Evolutionary conservation across 2,329 filamentous ascomycete species (phyloP), one percentile per base, ranked within the genome.

Genomic region (Orbilia blumenaviensis): DNA sequence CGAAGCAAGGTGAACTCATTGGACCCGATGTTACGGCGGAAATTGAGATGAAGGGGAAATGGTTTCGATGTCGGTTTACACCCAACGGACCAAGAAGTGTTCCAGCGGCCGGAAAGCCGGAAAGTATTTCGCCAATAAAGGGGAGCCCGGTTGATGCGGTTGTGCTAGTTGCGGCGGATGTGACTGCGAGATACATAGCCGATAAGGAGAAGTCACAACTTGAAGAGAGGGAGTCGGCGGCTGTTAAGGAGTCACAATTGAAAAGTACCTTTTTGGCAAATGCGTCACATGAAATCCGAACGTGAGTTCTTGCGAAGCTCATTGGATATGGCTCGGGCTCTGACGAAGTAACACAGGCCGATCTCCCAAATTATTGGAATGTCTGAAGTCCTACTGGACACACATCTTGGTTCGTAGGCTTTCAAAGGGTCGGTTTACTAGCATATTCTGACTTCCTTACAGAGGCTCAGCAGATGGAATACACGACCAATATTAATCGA

Each of bases 311-410:
- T 18, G 7, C 5, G 27, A 12, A 25, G 25, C 14, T 16, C 9
- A n/a, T n/a, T n/a, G n/a, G 4, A 23, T 23, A 66, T n/a, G 38
- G 21, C 27, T 52, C 64, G 29, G 38, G 36, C 23, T 44, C n/a
- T 63, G 25, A 48, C 21, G 60, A 3, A 16, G 16, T 16, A 7
- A 38, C 41, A 18, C 50, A 75, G 71, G 9, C 72, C 72, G 7
- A 77, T 77, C n/a, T 77, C 72, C 8, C 72, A 77, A 21, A 77
- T 77, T n/a, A 77, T 77, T 46, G 72, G 72, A 38, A 77, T 77
- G 72, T 69, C 72, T 3, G 72, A 77, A 42, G 72, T 77, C n/a
- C 34, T 77, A 4, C 21, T 77, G 18, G 72, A 77, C 23, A 71
- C 72, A 18, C 41, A 60, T 9, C 66, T 77, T 23, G 64, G 71